Percentiles rank a stretch among this genome's conserved stretches.
phyloP scores from a whole-genome alignment of 148 eudicot genomes.

The Dysphania ambrosioides region DNA sequence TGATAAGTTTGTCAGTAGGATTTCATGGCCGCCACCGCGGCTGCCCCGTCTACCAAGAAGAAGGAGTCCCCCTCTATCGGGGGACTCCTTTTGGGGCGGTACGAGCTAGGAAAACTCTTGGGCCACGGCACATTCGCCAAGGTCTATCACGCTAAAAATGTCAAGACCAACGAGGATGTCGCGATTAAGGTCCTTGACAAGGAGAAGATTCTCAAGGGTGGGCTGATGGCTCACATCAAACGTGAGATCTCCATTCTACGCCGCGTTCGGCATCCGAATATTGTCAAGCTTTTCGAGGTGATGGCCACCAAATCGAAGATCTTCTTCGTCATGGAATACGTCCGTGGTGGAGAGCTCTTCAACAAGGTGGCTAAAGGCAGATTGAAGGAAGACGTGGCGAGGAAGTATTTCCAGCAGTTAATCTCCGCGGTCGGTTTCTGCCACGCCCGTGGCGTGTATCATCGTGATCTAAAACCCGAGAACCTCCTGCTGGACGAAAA shows the following conservation, averaged over 20 bases:
- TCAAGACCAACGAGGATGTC: constrained; percentile 34
- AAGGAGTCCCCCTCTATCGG: constrained; percentile 2
- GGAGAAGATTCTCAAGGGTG: constrained; percentile 54
- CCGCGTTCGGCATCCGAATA: constrained; percentile 56
- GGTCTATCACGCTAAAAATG: constrained; percentile 50
- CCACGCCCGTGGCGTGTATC: no score
- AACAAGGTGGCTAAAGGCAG: constrained; percentile 54
- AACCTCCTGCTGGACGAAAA: no score
- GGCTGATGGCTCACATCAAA: constrained; percentile 50
- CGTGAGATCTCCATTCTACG: constrained; percentile 56
- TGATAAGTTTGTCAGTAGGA: no score
- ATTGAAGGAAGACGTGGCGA: constrained; percentile 47
- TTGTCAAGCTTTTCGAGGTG: constrained; percentile 54
- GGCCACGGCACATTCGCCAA: constrained; percentile 62
- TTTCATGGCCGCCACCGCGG: constrained; percentile 8
- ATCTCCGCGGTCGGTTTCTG: no score
- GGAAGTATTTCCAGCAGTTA: constrained; percentile 65
- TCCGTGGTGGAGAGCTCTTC: constrained; percentile 56
- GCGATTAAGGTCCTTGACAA: constrained; percentile 61
- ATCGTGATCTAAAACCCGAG: no score
- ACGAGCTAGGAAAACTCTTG: constrained; percentile 46
- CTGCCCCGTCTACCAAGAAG: constrained; percentile 19
- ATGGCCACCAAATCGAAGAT: constrained; percentile 67
- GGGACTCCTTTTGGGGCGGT: constrained; percentile 49
- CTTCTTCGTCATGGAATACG: constrained; percentile 60